Conservation (phyloP, 2,329 filamentous ascomycete species). For the Xylaria sp. region DNA sequence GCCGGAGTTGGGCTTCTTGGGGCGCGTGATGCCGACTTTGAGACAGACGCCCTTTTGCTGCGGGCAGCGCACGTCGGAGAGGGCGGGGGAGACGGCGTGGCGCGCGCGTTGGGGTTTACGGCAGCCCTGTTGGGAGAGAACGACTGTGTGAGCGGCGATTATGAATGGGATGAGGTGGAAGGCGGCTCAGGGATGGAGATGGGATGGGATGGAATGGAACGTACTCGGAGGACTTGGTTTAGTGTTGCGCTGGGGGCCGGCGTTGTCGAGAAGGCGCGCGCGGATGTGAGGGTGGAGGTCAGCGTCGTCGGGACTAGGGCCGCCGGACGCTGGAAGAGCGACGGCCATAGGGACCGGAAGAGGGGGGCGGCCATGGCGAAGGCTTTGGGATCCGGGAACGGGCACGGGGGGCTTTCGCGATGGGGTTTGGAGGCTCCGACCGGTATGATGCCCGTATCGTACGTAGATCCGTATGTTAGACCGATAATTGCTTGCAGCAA, state of each 20-base stretch:
- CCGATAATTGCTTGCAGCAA: not conserved
- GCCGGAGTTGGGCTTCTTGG: slow-evolving; percentile 98
- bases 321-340: slow-evolving; percentile 30
- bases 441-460: too few relatives aligned
- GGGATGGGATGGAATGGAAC: slow-evolving; percentile 16
- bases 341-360: slow-evolving; percentile 30
- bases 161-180: not conserved
- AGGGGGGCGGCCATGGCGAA: slow-evolving; percentile 30
- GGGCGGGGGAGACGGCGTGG: slow-evolving; percentile 81
- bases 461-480: not conserved
- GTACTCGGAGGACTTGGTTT: slow-evolving; percentile 63
- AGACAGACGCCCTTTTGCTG: slow-evolving; percentile 94
- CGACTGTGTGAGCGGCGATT: too few relatives aligned
- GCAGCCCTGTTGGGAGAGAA: slow-evolving; percentile 53
- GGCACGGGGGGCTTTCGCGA: not conserved
- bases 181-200: not conserved
- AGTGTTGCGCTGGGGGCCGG: slow-evolving; percentile 56
- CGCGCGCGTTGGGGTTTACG: slow-evolving; percentile 74
- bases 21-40: slow-evolving; percentile 86
- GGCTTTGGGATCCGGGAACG: not conserved
- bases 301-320: slow-evolving; percentile 20
- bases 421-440: too few relatives aligned
- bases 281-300: slow-evolving; percentile 13
- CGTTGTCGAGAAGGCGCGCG: slow-evolving; percentile 54
- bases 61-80: slow-evolving; percentile 63